A percentile compares a stretch with the other conserved stretches of the same genome.
Conservation (phyloP, 306 rosid species). For the Castanea sativa region DNA sequence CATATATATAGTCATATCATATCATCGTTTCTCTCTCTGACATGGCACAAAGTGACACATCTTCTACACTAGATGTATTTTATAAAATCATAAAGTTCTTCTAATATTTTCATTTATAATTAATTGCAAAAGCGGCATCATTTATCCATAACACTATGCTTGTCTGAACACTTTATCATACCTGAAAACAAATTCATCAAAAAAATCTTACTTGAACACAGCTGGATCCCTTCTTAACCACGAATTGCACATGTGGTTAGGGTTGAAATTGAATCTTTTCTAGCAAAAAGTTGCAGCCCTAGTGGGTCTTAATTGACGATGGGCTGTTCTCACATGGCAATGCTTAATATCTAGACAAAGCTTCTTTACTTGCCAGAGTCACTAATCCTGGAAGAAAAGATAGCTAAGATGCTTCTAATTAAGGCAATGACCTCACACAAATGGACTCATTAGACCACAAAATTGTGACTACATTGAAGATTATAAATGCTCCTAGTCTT, state of each 20-base stretch:
- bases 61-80: neutral
- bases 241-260: constrained; percentile 33
- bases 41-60: neutral
- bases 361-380: constrained; percentile 25
- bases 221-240: constrained; percentile 36
- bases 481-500: neutral
- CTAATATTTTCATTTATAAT: neutral
- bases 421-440: constrained; percentile 11
- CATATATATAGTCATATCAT: neutral
- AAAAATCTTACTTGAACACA: constrained; percentile 13
- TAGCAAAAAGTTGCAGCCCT: neutral
- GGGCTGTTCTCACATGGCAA: constrained; percentile 41
- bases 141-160: constrained; percentile 9
- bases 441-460: constrained; percentile 16
- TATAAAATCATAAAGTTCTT: neutral
- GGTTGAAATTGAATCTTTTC: neutral
- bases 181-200: neutral
- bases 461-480: neutral
- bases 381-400: constrained; percentile 31
- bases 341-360: constrained; percentile 21
- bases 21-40: too few species aligned
- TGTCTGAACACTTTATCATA: constrained; percentile 12
- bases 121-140: neutral
- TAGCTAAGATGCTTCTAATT: constrained; percentile 19
- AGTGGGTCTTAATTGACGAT: constrained; percentile 14